phyloP scores from a whole-genome alignment of 352 stramenopile genomes.

The Phytophthora nicotianae region DNA sequence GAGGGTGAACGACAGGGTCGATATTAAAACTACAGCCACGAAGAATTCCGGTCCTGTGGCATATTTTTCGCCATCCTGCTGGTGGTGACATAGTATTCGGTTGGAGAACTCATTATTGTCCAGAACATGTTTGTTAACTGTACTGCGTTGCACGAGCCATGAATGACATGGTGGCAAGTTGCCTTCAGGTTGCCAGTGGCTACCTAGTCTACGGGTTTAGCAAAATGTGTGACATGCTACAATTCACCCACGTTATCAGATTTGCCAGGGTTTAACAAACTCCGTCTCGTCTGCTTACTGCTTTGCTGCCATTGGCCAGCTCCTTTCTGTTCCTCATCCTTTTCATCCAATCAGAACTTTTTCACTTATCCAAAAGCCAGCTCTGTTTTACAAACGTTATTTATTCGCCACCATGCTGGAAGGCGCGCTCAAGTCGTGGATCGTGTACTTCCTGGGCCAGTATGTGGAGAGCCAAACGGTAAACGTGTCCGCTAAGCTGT shows the following conservation, averaged over 20 bases:
- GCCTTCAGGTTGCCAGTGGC: too few relatives aligned
- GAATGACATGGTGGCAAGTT: not conserved
- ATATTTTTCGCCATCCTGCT: not conserved
- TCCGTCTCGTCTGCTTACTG: conserved; percentile 7
- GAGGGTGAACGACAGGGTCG: conserved; percentile 9
- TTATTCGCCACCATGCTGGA: conserved; percentile 74
- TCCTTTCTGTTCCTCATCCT: not conserved
- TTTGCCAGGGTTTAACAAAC: conserved; percentile 6
- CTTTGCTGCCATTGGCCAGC: conserved; percentile 8
- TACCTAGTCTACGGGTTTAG: not conserved
- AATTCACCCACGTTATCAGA: conserved; percentile 13
- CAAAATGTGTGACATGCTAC: conserved; percentile 20
- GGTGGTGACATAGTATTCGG: conserved; percentile 2
- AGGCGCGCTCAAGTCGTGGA: conserved; percentile 88
- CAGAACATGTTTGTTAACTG: conserved; percentile 4
- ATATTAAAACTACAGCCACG: not conserved
- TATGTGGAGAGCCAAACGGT: conserved; percentile 89
- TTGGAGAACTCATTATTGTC: conserved; percentile 7
- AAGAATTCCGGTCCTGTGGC: not conserved
- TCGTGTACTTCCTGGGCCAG: conserved; percentile 83
- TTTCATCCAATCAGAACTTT: conserved; percentile 30
- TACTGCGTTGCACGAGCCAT: not conserved
- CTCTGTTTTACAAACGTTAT: conserved; percentile 13
- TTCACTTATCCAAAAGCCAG: conserved; percentile 28
- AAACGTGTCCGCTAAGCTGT: conserved; percentile 88